Evolutionary conservation across 1,139 yeast species (phyloP), one percentile per base, ranked within the genome.

Genomic region (Sugiyamaella castrensis): DNA sequence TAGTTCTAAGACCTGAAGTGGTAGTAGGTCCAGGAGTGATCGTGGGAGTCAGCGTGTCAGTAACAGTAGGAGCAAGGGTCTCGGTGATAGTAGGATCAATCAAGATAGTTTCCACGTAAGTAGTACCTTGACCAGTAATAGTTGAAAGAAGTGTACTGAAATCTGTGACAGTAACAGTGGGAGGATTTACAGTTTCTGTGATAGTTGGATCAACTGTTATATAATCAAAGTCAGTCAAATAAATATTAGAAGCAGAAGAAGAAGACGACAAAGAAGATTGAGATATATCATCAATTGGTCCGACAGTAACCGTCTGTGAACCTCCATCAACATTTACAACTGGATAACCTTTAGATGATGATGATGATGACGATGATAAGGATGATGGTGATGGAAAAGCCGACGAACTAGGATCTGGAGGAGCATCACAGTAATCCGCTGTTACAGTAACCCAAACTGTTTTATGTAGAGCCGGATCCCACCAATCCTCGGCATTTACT

Each of bases 371-470:
- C 35, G 30, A 35, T n/a, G n/a, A n/a, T n/a, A n/a, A n/a, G n/a
- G 57, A 34, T 6, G 49, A 37, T n/a, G 44, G 26, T 4, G 37
- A 10, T 7, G 28, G 30, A 7, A 12, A 15, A 7, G 28, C 28
- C 7, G 52, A 39, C 9, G 50, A 46, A 33, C 56, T 33, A 28
- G 55, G 24, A 12, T 48, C 32, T 29, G 40, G 46, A 7, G 47
- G 44, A 9, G 57, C 48, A 9, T 51, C 51, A 36, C 60, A 55
- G 43, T 44, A 45, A 16, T 43, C 52, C 11, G 48, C 53, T 33
- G 59, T 51, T 24, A 59, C 63, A 12, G 62, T 58, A 38, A 58
- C 58, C 30, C 54, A 51, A 11, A 57, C 52, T 2, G 63, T 59
- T 27, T 40, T 43, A 46, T 57, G 53, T 12, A 48, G 40, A 32